These are phyloP conservation scores for Brassica cretica DNA, from an alignment of 345 rosid species.

Conservation along the genomic window DNA sequence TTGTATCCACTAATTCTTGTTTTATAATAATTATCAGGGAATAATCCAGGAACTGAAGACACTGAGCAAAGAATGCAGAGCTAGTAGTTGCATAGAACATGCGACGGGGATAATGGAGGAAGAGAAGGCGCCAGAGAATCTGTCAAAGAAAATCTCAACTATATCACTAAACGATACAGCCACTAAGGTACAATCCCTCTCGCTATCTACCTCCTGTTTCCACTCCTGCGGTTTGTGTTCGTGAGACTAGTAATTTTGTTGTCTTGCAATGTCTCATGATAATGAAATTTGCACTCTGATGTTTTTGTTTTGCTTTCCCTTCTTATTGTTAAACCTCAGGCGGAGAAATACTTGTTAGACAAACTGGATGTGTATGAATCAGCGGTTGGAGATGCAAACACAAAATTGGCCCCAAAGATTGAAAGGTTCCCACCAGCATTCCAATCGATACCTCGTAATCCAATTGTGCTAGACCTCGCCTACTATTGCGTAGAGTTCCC, in stretches of 20 bases:
- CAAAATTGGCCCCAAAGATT: slow-evolving; percentile 59
- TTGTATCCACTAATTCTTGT: background rate
- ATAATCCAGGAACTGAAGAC: slow-evolving; percentile 61
- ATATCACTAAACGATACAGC: slow-evolving; percentile 64
- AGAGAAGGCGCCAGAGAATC: slow-evolving; percentile 76
- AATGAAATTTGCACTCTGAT: background rate
- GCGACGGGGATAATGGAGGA: slow-evolving; percentile 78
- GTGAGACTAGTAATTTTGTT: background rate
- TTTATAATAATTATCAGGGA: slow-evolving; percentile 40
- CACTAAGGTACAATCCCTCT: slow-evolving; percentile 56
- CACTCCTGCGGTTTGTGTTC: too few relatives aligned
- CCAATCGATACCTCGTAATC: slow-evolving; percentile 68
- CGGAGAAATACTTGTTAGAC: slow-evolving; percentile 68
- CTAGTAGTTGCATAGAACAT: slow-evolving; percentile 90
- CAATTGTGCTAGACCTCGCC: slow-evolving; percentile 86
- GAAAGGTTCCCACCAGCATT: slow-evolving; percentile 86
- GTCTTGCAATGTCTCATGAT: background rate
- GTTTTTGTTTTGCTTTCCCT: background rate
- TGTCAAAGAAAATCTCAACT: slow-evolving; percentile 68
- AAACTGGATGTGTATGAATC: slow-evolving; percentile 84
- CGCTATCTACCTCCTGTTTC: background rate
- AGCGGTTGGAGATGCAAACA: slow-evolving; percentile 65
- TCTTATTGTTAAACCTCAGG: slow-evolving; percentile 41
- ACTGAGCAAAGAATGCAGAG: slow-evolving; percentile 68
- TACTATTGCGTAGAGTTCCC: slow-evolving; percentile 71